These are phyloP conservation scores for Penicillium pancosmium DNA, from an alignment of 495 filamentous ascomycete genomes.

Conservation along the genomic window DNA sequence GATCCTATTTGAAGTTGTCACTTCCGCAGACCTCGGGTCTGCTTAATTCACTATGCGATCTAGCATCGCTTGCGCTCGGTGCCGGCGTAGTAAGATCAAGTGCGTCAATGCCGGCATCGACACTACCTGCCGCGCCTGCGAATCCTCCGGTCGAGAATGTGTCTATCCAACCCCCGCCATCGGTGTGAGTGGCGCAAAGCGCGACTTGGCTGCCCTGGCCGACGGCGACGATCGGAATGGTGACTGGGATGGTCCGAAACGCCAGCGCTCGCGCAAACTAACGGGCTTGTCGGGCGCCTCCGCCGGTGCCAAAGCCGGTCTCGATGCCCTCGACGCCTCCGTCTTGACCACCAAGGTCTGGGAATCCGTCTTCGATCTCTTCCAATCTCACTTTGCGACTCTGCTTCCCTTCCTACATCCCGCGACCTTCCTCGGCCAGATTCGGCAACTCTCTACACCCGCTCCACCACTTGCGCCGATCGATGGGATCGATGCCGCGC, in stretches of 20 bases:
- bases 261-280: slow-evolving; percentile 56
- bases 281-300: slow-evolving; percentile 39
- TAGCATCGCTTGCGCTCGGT: slow-evolving; percentile 77
- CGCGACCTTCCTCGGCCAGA: slow-evolving; percentile 68
- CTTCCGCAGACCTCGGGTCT: slow-evolving; percentile 20
- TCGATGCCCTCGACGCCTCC: slow-evolving; percentile 48
- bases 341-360: slow-evolving; percentile 70
- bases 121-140: slow-evolving; percentile 76
- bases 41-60: slow-evolving; percentile 60
- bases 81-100: slow-evolving; percentile 83
- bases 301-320: slow-evolving; percentile 36
- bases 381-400: slow-evolving; percentile 79
- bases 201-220: slow-evolving; percentile 50
- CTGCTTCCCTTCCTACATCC: slow-evolving; percentile 83
- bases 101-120: slow-evolving; percentile 77
- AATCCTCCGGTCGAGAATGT: slow-evolving; percentile 75
- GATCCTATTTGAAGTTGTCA: not conserved
- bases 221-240: slow-evolving; percentile 60
- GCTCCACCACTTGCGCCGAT: slow-evolving; percentile 19
- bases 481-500: slow-evolving; percentile 31
- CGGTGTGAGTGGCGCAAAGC: slow-evolving; percentile 58
- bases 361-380: slow-evolving; percentile 74
- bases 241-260: slow-evolving; percentile 62
- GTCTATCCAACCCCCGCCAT: slow-evolving; percentile 69
- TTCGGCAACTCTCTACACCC: slow-evolving; percentile 48